Base-by-base conservation (phyloP, 805 yeast species). In the Cyberlindnera mississippiensis region DNA sequence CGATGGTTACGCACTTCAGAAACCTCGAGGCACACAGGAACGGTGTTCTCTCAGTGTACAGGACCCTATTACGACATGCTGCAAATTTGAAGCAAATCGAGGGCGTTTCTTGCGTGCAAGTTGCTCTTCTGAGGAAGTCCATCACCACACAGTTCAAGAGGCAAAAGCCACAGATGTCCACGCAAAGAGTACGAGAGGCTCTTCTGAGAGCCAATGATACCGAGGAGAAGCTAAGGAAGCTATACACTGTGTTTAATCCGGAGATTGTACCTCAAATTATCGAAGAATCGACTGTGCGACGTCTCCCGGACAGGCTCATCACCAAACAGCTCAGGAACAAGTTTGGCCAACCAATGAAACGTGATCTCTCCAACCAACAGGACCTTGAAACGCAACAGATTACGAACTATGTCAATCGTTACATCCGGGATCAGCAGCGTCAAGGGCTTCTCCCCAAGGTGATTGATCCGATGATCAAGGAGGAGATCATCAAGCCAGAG, bases 1-100 rank as follows among this genome's bases (percentile, higher is more conserved):
- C 24, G 24, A 54, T 51, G 67, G 62, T 59, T 20, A 50, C 52
- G 7, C 63, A 61, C 41, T 66, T 66, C 48, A 52, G 54, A 13
- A 30, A 46, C 8, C 39, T 63, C 3, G 41, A 41, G 4, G 44
- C 57, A 3, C 71, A 67, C 37, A 56, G 46, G 35, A 27, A 28
- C 6, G 53, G 60, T 33, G 67, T 66, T 1, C 33, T 60, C 5
- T 45, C 44, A 10, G 46, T 65, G 15, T 66, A 62, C 40, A 51
- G 66, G 8, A 44, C 54, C n/a, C 48, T 60, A 4, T 36, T 63
- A 22, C 54, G 66, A 27, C 62, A 61, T 40, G 35, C 55, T 1
- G 30, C 45, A 6, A 40, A 51, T 28, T 35, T 55, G 14, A 22
- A 17, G 11, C 38, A 29, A 12, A 14, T 39, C 28, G 34, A 28